Base-by-base conservation (phyloP, 306 rosid genomes). In the Alnus glutinosa region DNA sequence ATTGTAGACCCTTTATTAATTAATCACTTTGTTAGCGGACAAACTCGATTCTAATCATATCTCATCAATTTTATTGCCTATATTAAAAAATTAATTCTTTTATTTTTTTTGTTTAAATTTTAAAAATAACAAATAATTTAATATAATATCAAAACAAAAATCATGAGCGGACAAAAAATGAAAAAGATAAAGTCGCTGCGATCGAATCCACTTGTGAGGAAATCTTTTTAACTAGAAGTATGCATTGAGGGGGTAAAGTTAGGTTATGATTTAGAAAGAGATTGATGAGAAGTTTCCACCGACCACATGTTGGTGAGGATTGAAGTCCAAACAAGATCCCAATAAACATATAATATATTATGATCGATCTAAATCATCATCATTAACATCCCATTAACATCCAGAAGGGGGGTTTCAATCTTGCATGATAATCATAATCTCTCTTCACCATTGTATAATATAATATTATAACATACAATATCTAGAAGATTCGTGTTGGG, bases 311-410 rank as follows among this genome's bases (percentile, higher is more conserved):
- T 13, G 19, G 23, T 67, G 46, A 42, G 46, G 46, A 42, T n/a
- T 28, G 1, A 39, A 67, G 82, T 83, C 75, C 83, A 79, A 79
- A 85, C 78, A 62, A 76, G 82, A 72, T 66, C 83, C 79, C 85
- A 68, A 79, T 32, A 77, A 70, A 36, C 51, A 42, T 42, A 75
- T 75, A 76, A 77, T 80, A 74, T 75, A 81, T 80, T 61, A 77
- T 85, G 86, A 81, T 74, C 74, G 28, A 83, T 87, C 88, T 81
- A 75, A 81, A 77, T 77, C 83, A 73, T 55, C 67, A 89, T 79
- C 80, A 87, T 85, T 81, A 82, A 78, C 76, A 54, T 49, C 77
- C 85, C 81, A 74, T 80, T 75, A 84, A 76, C 73, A 77, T 80
- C 77, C 59, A 72, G 73, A 73, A 30, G 10, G 28, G 64, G 80